These are phyloP conservation scores for Gentiana macrophylla DNA, from an alignment of 257 asterid species.

Conservation along the genomic window DNA sequence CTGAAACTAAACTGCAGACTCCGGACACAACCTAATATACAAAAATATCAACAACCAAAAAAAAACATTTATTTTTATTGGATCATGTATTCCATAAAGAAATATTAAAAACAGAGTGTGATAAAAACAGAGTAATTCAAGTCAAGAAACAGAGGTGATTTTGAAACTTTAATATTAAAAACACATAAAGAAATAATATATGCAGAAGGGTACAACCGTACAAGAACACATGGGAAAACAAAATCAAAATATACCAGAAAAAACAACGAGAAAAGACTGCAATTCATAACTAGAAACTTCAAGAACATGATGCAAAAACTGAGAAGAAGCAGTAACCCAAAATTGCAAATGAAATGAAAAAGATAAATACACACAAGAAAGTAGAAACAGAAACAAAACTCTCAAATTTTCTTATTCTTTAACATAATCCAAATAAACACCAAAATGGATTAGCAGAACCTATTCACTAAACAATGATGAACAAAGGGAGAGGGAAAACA, in stretches of 20 bases:
- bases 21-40: conserved; percentile 13
- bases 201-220: background rate
- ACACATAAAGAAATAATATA: background rate
- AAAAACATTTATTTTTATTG: too few relatives aligned
- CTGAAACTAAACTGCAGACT: conserved; percentile 25
- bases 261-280: too few relatives aligned
- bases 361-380: background rate
- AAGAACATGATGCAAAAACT: too few relatives aligned
- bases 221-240: background rate
- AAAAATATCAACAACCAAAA: too few relatives aligned
- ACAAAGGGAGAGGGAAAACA: background rate
- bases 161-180: background rate
- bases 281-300: background rate
- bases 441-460: background rate
- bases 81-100: background rate
- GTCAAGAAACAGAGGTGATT: too few relatives aligned
- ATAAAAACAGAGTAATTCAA: background rate
- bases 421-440: background rate
- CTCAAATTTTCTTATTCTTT: background rate
- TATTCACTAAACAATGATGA: background rate
- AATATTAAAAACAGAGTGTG: background rate
- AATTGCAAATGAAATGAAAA: background rate
- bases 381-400: background rate
- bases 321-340: background rate
- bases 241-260: background rate